Conservation (phyloP, 1,284 basidiomycete species). For the Ceratobasidium sp. region DNA sequence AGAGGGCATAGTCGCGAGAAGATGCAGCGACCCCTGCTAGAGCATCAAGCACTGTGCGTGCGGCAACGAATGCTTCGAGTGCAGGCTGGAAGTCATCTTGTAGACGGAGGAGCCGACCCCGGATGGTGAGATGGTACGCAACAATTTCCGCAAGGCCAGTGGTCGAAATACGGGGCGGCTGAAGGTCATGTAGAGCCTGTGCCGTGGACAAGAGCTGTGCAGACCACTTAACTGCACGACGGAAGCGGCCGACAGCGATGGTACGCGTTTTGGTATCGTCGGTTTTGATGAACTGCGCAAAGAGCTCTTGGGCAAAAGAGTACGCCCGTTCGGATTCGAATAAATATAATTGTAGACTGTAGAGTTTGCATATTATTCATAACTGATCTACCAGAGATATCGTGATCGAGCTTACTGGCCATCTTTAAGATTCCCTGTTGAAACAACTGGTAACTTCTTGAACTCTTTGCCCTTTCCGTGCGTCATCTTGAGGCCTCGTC, state of each 20-base stretch:
- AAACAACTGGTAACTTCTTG: conserved; percentile 80
- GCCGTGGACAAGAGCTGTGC: conserved; percentile 82
- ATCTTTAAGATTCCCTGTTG: conserved; percentile 75
- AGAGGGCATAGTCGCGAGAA: conserved; percentile 92
- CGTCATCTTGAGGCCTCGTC: conserved; percentile 85
- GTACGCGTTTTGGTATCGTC: conserved; percentile 73
- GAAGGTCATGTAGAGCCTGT: conserved; percentile 70
- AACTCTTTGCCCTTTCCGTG: conserved; percentile 92
- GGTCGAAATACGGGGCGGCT: conserved; percentile 65
- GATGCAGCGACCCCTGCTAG: conserved; percentile 77
- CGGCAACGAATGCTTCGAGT: conserved; percentile 81
- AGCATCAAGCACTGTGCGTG: conserved; percentile 80
- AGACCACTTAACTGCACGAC: conserved; percentile 87
- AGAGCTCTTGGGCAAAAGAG: conserved; percentile 88
- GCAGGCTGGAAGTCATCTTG: conserved; percentile 84
- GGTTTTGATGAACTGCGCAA: conserved; percentile 66
- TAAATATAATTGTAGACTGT: conserved; percentile 83
- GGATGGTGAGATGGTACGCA: conserved; percentile 78
- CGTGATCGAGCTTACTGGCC: conserved; percentile 75
- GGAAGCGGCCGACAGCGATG: conserved; percentile 83
- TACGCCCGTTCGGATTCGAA: conserved; percentile 94
- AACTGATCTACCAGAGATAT: conserved; percentile 1
- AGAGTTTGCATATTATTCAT: conserved; percentile 48
- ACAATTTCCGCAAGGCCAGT: conserved; percentile 72
- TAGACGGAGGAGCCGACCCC: conserved; percentile 80